Conservation (phyloP, 495 filamentous ascomycete species). For the Clohesyomyces aquaticus region DNA sequence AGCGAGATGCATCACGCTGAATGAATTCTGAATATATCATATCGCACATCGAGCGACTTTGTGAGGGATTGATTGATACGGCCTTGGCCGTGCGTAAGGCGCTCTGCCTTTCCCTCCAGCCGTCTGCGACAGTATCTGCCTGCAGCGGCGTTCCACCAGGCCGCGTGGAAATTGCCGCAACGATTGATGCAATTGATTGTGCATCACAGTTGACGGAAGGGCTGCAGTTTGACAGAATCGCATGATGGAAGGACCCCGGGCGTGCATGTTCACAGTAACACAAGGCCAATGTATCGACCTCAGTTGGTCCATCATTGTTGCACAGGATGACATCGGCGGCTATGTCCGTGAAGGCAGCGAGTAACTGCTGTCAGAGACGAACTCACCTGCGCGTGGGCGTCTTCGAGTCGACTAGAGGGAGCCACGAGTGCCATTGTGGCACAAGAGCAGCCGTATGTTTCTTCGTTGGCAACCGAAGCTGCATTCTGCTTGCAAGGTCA, state of each 20-base stretch:
- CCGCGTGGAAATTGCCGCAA: slow-evolving; percentile 27
- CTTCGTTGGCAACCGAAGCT: slow-evolving; percentile 6
- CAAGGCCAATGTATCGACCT: slow-evolving; percentile 29
- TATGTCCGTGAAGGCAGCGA: not conserved
- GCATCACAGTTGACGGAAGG: slow-evolving; percentile 12
- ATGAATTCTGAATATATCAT: slow-evolving; percentile 14
- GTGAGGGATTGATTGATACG: slow-evolving; percentile 35
- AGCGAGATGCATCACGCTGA: slow-evolving; percentile 18
- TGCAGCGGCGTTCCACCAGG: slow-evolving; percentile 22
- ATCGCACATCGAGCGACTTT: slow-evolving; percentile 12
- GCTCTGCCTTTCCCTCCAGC: slow-evolving; percentile 35
- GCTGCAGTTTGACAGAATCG: slow-evolving; percentile 34
- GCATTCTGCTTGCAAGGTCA: slow-evolving; percentile 6
- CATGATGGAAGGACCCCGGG: slow-evolving; percentile 9
- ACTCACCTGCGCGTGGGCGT: not conserved
- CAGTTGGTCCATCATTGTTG: slow-evolving; percentile 4
- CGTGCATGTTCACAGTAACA: slow-evolving; percentile 38
- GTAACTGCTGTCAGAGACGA: not conserved
- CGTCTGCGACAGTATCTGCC: slow-evolving; percentile 17
- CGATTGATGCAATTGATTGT: slow-evolving; percentile 20
- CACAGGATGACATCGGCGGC: slow-evolving; percentile 40
- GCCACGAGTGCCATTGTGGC: slow-evolving; percentile 24
- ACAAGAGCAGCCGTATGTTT: slow-evolving; percentile 9
- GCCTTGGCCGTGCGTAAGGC: slow-evolving; percentile 8
- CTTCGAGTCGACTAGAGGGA: slow-evolving; percentile 15